Conservation (phyloP, 2,329 filamentous ascomycete species). For the Parastagonospora nodorum region DNA sequence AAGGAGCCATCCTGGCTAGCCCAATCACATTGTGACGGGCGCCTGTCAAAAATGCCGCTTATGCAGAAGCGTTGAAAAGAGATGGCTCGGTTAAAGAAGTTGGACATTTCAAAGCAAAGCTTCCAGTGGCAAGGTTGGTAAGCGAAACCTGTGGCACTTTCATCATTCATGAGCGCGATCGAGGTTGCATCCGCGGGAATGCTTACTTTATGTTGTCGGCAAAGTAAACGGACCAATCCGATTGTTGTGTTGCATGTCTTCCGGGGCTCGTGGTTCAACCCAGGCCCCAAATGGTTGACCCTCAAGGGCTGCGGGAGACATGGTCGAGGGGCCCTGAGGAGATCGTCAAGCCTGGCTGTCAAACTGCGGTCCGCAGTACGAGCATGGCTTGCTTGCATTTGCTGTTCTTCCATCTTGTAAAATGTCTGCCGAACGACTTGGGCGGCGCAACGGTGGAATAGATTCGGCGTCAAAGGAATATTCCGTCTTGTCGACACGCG, state of each 20-base stretch:
- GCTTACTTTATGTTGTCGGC: constrained; percentile 1
- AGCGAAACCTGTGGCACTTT: constrained; percentile 28
- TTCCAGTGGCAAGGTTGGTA: constrained; percentile 17
- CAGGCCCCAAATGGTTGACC: constrained; percentile 12
- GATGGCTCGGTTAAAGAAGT: constrained; percentile 40
- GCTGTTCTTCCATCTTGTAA: neutral
- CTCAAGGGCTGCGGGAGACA: constrained; percentile 46
- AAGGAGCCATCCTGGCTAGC: constrained; percentile 15
- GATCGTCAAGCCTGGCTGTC: constrained; percentile 36
- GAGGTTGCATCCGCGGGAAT: constrained; percentile 18
- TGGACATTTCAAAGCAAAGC: constrained; percentile 41
- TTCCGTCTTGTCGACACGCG: neutral
- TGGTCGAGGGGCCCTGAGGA: constrained; percentile 44
- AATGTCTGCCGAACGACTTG: neutral
- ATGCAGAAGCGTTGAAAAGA: constrained; percentile 45
- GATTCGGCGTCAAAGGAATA: neutral
- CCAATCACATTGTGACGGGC: constrained; percentile 32
- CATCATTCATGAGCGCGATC: constrained; percentile 14
- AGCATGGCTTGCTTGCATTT: neutral
- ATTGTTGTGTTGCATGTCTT: neutral
- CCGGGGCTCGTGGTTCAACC: no score
- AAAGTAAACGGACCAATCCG: constrained; percentile 10
- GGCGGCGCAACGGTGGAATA: neutral
- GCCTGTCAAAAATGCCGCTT: constrained; percentile 42
- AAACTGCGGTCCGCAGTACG: constrained; percentile 2